Percentiles rank a stretch among this genome's conserved stretches.
Evolutionary conservation across 495 filamentous ascomycete species (phyloP).

Genomic region (Xylaria bambusicola): DNA sequence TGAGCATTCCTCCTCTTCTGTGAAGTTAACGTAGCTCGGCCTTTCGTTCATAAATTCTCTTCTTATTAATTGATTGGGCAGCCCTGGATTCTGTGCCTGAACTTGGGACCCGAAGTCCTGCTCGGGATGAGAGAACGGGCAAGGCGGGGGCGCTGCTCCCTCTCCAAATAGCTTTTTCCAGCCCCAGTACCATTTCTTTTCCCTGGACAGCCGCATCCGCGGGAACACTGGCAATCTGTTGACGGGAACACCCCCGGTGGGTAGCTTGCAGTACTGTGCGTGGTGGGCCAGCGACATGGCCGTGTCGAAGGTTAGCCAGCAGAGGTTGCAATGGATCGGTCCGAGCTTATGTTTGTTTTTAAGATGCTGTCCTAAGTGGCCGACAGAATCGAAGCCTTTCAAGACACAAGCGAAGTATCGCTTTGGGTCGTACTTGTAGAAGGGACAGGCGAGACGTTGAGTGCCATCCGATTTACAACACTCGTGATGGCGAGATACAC

Average conservation of each 20-base stretch:
- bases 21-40: not conserved
- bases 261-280: constrained; percentile 1
- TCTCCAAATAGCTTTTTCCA: constrained; percentile 25
- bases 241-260: constrained; percentile 20
- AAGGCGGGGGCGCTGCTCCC: constrained; percentile 3
- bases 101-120: constrained; percentile 11
- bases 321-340: constrained; percentile 15
- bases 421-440: constrained; percentile 26
- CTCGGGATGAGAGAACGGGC: constrained; percentile 23
- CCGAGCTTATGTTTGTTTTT: constrained; percentile 21
- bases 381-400: constrained; percentile 22
- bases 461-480: not conserved
- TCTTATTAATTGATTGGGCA: too few relatives aligned
- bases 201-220: not conserved
- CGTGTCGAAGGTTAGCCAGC: constrained; percentile 20
- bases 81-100: not conserved
- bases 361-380: constrained; percentile 24
- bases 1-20: not conserved
- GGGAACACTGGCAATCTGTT: constrained; percentile 17
- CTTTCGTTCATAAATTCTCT: not conserved
- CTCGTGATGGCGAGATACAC: not conserved
- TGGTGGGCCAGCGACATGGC: constrained; percentile 7
- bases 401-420: constrained; percentile 10
- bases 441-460: constrained; percentile 23
- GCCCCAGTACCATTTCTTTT: constrained; percentile 26